Evolutionary conservation across 2,329 filamentous ascomycete species (phyloP), one percentile per base, ranked within the genome.

Genomic region (Claviceps arundinis): DNA sequence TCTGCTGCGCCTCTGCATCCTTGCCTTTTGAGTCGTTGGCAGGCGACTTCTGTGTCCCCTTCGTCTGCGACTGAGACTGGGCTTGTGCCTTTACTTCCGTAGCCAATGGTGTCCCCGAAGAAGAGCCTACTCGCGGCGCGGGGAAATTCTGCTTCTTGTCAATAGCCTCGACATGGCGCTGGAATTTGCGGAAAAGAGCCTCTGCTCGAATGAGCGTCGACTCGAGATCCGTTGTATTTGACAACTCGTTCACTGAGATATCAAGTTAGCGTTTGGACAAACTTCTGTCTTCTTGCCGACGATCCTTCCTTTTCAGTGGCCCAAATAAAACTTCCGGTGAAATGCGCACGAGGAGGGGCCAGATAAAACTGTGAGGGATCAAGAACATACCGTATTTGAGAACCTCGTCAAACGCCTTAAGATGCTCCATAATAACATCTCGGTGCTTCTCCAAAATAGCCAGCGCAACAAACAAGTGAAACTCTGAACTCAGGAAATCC

Each of bases 381-480:
- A 24, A 26, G 11, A 30, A 73, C 84, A 52, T 78, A 91, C 87
- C 77, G 64, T 97, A 98, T 74, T 98, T 98, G 30, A 98, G 72
- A 37, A 98, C 89, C 68, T 98, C 94, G 58, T 98, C 93, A 69
- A 98, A 98, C 60, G 91, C 87, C 64, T 89, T 80, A 26, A 98
- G 72, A 68, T 98, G 93, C 52, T 85, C 81, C 84, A 98, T 95
- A 56, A 98, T 97, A 13, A 97, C 86, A 62, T 91, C 85, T n/a
- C 91, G 75, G 62, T 97, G 93, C 70, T 94, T 95, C 68, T 98
- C 93, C 24, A 98, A 69, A 41, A 98, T 95, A 0, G 93, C 91
- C 43, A 98, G 70, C 0, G 94, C 93, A 56, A 98, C 77, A 64
- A 98, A 98, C 14, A 98, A 73, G 64, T 97, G 93, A 69, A 97